These are phyloP conservation scores for Euphorbia lathyris DNA, from an alignment of 345 rosid species.

Conservation along the genomic window DNA sequence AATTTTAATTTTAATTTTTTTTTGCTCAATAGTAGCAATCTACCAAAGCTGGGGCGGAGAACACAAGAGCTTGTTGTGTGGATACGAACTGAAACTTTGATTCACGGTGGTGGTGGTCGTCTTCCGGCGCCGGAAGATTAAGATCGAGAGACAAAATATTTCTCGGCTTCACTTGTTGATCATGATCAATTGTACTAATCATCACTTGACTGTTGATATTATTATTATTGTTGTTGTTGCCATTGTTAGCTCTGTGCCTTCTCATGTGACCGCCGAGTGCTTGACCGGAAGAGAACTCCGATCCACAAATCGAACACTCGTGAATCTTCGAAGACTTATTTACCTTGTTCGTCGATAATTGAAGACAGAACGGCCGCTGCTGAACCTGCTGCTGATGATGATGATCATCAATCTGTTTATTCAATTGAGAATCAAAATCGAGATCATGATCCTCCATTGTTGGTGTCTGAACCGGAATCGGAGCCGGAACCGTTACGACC, in stretches of 20 bases:
- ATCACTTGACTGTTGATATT: conserved; percentile 7
- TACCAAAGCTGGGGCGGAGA: conserved; percentile 72
- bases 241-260: conserved; percentile 57
- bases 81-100: conserved; percentile 60
- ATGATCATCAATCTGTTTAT: conserved; percentile 14
- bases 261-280: conserved; percentile 99
- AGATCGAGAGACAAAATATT: conserved; percentile 70
- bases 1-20: background rate
- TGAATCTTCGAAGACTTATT: conserved; percentile 47
- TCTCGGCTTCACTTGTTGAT: conserved; percentile 35
- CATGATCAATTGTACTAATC: background rate
- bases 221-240: conserved; percentile 12
- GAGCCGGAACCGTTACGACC: background rate
- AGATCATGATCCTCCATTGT: conserved; percentile 6
- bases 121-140: conserved; percentile 93
- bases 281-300: conserved; percentile 88
- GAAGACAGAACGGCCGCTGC: conserved; percentile 29
- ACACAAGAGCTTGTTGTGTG: conserved; percentile 40
- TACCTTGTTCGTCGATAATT: conserved; percentile 14
- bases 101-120: conserved; percentile 43
- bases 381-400: background rate
- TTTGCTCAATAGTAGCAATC: conserved; percentile 73
- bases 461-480: background rate
- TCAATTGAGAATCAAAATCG: conserved; percentile 18
- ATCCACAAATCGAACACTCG: conserved; percentile 92